phyloP scores from a whole-genome alignment of 2,329 filamentous ascomycete genomes.

The Aspergillus bombycis region DNA sequence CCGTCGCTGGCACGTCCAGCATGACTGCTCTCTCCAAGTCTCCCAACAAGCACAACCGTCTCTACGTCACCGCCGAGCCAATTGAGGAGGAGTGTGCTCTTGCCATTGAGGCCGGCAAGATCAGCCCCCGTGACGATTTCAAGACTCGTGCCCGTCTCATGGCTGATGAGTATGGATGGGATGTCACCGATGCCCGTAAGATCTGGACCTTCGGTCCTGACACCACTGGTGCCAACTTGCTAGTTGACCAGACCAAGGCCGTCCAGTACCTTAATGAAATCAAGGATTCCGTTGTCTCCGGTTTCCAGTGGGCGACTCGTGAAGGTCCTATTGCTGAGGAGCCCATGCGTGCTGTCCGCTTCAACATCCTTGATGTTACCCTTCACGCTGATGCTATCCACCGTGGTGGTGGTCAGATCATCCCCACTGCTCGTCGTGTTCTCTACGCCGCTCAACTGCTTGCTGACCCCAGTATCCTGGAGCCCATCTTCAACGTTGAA shows the following conservation, averaged over 20 bases:
- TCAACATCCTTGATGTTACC: slow-evolving; percentile 99
- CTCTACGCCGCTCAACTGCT: slow-evolving; percentile 91
- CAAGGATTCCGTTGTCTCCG: slow-evolving; percentile 99
- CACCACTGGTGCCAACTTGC: slow-evolving; percentile 95
- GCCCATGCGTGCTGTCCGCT: slow-evolving; percentile 95
- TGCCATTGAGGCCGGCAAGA: slow-evolving; percentile 90
- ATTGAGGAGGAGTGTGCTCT: slow-evolving; percentile 87
- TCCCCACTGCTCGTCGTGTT: slow-evolving; percentile 96
- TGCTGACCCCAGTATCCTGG: slow-evolving; percentile 85
- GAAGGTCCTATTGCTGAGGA: slow-evolving; percentile 98
- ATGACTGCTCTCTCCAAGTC: slow-evolving; percentile 99
- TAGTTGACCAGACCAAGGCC: slow-evolving; percentile 99
- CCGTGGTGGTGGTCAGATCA: slow-evolving; percentile 98
- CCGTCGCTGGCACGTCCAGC: slow-evolving; percentile 79
- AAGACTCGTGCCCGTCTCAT: slow-evolving; percentile 96
- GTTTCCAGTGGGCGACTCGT: slow-evolving; percentile 99
- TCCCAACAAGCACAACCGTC: slow-evolving; percentile 99
- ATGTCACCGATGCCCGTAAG: slow-evolving; percentile 99
- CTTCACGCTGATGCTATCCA: slow-evolving; percentile 99
- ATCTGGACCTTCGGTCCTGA: slow-evolving; percentile 99
- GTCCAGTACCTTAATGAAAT: slow-evolving; percentile 99
- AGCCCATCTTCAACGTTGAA: slow-evolving; percentile 98
- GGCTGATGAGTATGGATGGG: slow-evolving; percentile 97
- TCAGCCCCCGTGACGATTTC: slow-evolving; percentile 95
- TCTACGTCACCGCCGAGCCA: slow-evolving; percentile 92